Percentiles rank a stretch among this genome's conserved stretches.
Evolutionary conservation across 2,329 filamentous ascomycete genomes (phyloP).

Genomic region (Curvularia sp.): DNA sequence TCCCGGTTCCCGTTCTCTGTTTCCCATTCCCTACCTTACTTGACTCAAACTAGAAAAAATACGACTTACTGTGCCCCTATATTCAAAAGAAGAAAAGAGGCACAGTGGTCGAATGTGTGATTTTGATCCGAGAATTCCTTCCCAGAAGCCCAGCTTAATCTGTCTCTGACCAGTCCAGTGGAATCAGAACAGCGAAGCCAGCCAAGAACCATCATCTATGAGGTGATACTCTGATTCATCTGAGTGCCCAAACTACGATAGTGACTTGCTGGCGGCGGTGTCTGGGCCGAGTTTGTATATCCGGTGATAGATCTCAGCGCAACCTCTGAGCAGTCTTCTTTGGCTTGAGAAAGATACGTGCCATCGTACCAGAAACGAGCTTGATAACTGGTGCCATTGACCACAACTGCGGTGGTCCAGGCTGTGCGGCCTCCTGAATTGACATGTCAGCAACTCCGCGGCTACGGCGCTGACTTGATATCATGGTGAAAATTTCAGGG

Average conservation of each 20-base stretch:
- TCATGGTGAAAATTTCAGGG: not conserved
- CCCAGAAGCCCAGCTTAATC: not conserved
- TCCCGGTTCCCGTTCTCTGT: not conserved
- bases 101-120: not conserved
- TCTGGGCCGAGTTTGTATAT: conserved; percentile 21
- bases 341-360: conserved; percentile 42
- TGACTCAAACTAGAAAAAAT: not conserved
- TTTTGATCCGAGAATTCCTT: not conserved
- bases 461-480: not conserved
- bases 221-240: conserved; percentile 9
- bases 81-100: not conserved
- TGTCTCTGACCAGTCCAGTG: not conserved
- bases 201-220: not conserved
- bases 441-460: conserved; percentile 2
- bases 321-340: conserved; percentile 49
- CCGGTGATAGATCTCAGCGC: conserved; percentile 38
- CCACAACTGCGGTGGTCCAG: conserved; percentile 43
- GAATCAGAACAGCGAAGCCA: not conserved
- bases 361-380: conserved; percentile 52
- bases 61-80: not conserved
- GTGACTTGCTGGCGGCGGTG: conserved; percentile 37
- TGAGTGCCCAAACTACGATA: conserved; percentile 22
- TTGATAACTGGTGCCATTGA: conserved; percentile 37
- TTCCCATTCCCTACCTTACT: not conserved
- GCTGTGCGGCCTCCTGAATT: conserved; percentile 48